Evolutionary conservation across 2,329 filamentous ascomycete species (phyloP).

Genomic region (Verticillium nubilum): DNA sequence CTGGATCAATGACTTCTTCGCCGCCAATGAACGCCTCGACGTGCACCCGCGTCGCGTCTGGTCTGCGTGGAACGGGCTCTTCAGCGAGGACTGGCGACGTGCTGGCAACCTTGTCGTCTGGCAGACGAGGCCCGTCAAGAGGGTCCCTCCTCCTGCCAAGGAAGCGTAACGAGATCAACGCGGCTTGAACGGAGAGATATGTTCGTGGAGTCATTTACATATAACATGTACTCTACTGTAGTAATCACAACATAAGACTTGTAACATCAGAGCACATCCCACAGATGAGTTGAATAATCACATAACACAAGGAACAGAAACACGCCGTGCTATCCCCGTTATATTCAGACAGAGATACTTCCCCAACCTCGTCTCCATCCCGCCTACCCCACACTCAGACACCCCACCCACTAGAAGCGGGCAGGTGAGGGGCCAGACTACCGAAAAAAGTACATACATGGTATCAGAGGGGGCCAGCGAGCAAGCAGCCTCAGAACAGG

Average conservation of each 20-base stretch:
- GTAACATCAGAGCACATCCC: too few relatives aligned
- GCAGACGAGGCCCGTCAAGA: constrained; percentile 33
- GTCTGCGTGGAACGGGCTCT: constrained; percentile 55
- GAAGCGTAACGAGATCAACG: background rate
- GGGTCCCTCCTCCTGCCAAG: background rate
- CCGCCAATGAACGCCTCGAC: constrained; percentile 28
- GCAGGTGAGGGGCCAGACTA: background rate
- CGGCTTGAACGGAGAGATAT: background rate
- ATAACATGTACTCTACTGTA: background rate
- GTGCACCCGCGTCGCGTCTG: constrained; percentile 44
- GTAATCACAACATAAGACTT: too few relatives aligned
- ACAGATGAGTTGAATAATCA: too few relatives aligned
- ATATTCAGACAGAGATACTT: background rate
- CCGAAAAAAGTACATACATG: background rate
- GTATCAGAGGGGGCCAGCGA: background rate
- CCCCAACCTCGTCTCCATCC: background rate
- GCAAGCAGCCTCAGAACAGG: background rate
- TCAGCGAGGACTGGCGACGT: constrained; percentile 56
- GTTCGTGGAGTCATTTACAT: background rate
- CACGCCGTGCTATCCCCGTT: background rate
- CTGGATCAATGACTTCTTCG: constrained; percentile 39
- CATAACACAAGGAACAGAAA: background rate
- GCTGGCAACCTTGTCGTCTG: constrained; percentile 54
- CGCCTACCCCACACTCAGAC: background rate
- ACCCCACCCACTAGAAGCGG: background rate